Evolutionary conservation across 495 filamentous ascomycete species (phyloP), one percentile per base, ranked within the genome.

Genomic region (Cercophora newfieldiana): DNA sequence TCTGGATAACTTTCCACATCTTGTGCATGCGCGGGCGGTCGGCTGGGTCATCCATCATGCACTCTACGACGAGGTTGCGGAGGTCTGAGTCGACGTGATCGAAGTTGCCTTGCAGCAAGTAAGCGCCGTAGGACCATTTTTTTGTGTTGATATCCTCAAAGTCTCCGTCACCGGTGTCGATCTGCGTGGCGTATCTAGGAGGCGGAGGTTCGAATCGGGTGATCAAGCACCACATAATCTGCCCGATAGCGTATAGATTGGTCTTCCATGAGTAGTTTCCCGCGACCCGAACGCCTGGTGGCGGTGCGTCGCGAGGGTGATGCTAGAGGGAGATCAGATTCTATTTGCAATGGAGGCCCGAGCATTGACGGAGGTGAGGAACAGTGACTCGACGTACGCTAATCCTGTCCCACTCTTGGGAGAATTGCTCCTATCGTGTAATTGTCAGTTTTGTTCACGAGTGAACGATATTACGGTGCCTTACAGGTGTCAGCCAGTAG

Each of bases 251-350:
- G 22, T 28, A 55, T 21, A 55, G 21, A 26, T 55, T 55, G 21
- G 51, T 55, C 51, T 55, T 55, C 51, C 51, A 55, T n/a, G 22
- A 16, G 26, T 55, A 55, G 8, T 55, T 24, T 7, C 51, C 51
- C 4, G 51, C 51, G 21, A 55, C 21, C 18, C 21, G 22, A 44
- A 44, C 10, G 18, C 37, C 10, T 14, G 37, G 37, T 6, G 37
- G 37, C 37, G 37, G 37, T 7, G 51, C 51, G 21, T 28, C 51
- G 12, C 14, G 1, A 4, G 51, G 51, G 21, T 24, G 51, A 0
- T 12, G 12, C 12, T 55, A 8, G 51, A 14, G 18, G 3, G 37
- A 44, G 4, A 33, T 44, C 37, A 16, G 37, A 16, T 14, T 44
- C 12, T 2, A 2, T 44, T 44, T 44, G 12, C 4, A 44, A 14